Evolutionary conservation across 352 stramenopile genomes (phyloP).

Genomic region (Lagenidium giganteum): DNA sequence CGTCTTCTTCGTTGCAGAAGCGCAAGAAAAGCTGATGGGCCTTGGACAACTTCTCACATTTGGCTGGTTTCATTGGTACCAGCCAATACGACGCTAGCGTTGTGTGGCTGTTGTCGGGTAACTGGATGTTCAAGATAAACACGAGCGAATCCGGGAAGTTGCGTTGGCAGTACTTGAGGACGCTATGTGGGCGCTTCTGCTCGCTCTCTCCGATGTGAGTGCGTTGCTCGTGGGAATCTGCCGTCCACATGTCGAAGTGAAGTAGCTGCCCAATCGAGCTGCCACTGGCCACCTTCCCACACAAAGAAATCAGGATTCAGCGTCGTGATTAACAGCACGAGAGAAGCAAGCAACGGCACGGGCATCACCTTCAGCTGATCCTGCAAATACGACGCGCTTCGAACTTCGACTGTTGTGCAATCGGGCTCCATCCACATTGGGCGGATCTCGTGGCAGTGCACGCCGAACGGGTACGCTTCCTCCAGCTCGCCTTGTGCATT

Average conservation of each 20-base stretch:
- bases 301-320: no score
- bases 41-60: slow-evolving; percentile 40
- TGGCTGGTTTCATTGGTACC: slow-evolving; percentile 20
- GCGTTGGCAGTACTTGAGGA: slow-evolving; percentile 37
- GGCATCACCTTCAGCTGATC: slow-evolving; percentile 43
- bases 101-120: slow-evolving; percentile 67
- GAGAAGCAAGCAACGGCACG: background rate
- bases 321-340: no score
- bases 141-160: slow-evolving; percentile 58
- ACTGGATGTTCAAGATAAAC: slow-evolving; percentile 84
- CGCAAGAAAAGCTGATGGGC: slow-evolving; percentile 47
- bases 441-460: slow-evolving; percentile 31
- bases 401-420: slow-evolving; percentile 41
- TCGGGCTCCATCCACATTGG: slow-evolving; percentile 60
- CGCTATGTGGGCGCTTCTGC: slow-evolving; percentile 30
- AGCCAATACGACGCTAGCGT: slow-evolving; percentile 80
- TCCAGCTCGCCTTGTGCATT: slow-evolving; percentile 18
- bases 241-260: slow-evolving; percentile 62
- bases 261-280: slow-evolving; percentile 43
- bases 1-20: slow-evolving; percentile 40
- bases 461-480: slow-evolving; percentile 26
- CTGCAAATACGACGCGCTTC: slow-evolving; percentile 44
- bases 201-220: slow-evolving; percentile 56
- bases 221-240: slow-evolving; percentile 29
- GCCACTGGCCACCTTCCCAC: slow-evolving; percentile 19